Conservation (phyloP, 2,329 filamentous ascomycete species). For the Colletotrichum sp. region DNA sequence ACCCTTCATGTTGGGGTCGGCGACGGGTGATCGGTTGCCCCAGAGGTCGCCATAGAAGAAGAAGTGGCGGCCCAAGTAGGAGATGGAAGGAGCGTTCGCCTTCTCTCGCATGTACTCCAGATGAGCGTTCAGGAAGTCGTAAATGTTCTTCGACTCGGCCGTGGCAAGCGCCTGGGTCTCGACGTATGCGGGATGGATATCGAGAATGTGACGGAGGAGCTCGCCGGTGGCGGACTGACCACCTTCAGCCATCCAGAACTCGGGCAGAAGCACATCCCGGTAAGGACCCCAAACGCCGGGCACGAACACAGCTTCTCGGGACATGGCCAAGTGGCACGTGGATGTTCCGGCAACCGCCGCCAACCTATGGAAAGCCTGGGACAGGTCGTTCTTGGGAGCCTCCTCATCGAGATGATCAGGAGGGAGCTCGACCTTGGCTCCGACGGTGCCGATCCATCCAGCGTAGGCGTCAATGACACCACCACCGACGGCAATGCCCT, state of each 20-base stretch:
- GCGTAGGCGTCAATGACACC: conserved; percentile 98
- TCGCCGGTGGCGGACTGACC: conserved; percentile 97
- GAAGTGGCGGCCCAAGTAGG: conserved; percentile 88
- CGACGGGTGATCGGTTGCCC: conserved; percentile 93
- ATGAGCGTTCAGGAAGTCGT: conserved; percentile 92
- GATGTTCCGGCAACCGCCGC: conserved; percentile 96
- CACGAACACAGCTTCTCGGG: conserved; percentile 89
- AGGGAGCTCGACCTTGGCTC: conserved; percentile 75
- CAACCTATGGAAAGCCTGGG: conserved; percentile 89
- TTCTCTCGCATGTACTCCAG: conserved; percentile 77
- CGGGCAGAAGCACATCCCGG: conserved; percentile 88
- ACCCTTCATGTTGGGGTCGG: conserved; percentile 92
- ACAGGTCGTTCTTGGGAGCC: conserved; percentile 80
- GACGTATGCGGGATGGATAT: conserved; percentile 90
- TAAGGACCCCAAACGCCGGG: conserved; percentile 98
- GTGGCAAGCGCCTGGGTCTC: conserved; percentile 80
- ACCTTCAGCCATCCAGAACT: conserved; percentile 96
- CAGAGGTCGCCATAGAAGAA: conserved; percentile 99
- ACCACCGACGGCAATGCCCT: conserved; percentile 90
- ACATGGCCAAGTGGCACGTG: conserved; percentile 97
- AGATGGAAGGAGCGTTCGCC: conserved; percentile 73
- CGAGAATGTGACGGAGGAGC: conserved; percentile 89
- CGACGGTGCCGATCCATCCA: conserved; percentile 98
- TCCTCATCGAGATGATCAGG: conserved; percentile 70
- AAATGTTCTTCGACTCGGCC: conserved; percentile 86